Conservation (phyloP, 2,329 filamentous ascomycete species). For the Diaporthe velutina region DNA sequence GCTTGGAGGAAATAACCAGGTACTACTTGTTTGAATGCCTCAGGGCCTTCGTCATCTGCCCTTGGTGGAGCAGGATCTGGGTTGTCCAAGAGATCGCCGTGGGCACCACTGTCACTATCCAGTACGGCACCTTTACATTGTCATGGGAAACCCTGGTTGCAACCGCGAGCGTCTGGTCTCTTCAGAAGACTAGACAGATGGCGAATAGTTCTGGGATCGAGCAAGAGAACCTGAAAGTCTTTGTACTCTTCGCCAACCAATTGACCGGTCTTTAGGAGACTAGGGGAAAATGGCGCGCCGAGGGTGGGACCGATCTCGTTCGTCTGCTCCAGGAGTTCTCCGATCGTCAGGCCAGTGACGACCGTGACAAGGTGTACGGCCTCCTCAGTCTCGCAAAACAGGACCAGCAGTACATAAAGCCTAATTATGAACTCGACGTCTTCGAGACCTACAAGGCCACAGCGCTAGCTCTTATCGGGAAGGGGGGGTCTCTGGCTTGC, state of each 20-base stretch:
- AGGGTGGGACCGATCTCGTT: neutral
- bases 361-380: constrained; percentile 34
- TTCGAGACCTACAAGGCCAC: neutral
- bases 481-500: neutral
- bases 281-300: constrained; percentile 6
- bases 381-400: constrained; percentile 26
- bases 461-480: neutral
- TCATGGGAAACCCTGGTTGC: constrained; percentile 5
- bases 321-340: constrained; percentile 32
- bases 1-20: neutral
- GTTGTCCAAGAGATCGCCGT: constrained; percentile 30
- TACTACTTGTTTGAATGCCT: constrained; percentile 27
- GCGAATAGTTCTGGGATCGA: neutral
- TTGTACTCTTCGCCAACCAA: neutral
- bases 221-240: constrained; percentile 28
- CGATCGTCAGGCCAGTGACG: constrained; percentile 22
- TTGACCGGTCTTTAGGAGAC: neutral
- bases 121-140: neutral
- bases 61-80: constrained; percentile 36
- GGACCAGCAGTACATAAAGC: neutral
- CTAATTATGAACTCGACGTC: constrained; percentile 8
- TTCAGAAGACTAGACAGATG: neutral
- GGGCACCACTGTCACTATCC: neutral
- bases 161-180: neutral
- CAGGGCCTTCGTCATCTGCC: neutral